These are phyloP conservation scores for Boletus bicolor DNA, from an alignment of 768 basidiomycete species.

Conservation along the genomic window DNA sequence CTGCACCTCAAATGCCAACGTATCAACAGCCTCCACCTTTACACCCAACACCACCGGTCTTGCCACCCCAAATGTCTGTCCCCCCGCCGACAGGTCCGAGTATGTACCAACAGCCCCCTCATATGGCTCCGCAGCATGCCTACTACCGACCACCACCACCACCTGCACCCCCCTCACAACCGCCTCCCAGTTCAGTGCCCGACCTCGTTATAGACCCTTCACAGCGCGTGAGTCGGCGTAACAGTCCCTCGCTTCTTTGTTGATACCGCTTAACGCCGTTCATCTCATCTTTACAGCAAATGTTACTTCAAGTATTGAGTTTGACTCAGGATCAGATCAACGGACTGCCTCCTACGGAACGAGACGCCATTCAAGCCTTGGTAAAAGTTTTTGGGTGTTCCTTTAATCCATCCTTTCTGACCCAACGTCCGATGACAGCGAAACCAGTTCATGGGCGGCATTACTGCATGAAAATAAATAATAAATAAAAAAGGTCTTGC, in stretches of 20 bases:
- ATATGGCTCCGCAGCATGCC: constrained; percentile 30
- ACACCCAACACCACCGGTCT: constrained; percentile 33
- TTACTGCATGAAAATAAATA: constrained; percentile 18
- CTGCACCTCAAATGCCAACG: constrained; percentile 31
- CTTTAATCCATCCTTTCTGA: not conserved
- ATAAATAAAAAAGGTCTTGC: not conserved
- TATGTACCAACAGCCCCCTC: constrained; percentile 33
- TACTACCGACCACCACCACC: constrained; percentile 32
- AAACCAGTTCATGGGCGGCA: constrained; percentile 35
- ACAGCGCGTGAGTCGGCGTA: constrained; percentile 41
- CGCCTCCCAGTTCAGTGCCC: constrained; percentile 34
- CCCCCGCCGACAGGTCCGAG: constrained; percentile 28
- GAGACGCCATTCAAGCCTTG: constrained; percentile 75
- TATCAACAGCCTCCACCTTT: constrained; percentile 31
- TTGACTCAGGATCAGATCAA: constrained; percentile 83
- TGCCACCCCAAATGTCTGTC: constrained; percentile 32
- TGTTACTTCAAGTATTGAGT: constrained; percentile 84
- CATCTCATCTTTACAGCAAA: constrained; percentile 44
- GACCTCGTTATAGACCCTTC: constrained; percentile 42
- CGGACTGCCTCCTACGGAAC: constrained; percentile 72
- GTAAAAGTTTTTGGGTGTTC: constrained; percentile 41
- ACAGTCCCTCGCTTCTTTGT: not conserved
- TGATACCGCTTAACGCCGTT: not conserved
- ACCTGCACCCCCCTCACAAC: constrained; percentile 29
- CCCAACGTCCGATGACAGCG: constrained; percentile 19